Base-by-base conservation (phyloP, 257 asterid species). In the Primulina eburnea region DNA sequence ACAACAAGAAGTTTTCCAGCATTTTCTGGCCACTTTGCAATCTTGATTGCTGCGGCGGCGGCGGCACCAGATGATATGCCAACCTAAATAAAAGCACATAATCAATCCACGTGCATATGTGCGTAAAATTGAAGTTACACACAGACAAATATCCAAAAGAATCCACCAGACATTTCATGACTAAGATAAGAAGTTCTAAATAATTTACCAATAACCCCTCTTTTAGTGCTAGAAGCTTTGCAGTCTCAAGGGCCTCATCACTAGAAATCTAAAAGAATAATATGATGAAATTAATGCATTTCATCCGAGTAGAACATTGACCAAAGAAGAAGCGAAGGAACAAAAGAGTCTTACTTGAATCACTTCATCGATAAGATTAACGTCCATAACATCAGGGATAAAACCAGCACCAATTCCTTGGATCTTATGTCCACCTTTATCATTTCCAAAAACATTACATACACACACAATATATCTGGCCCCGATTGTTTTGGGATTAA, bases 391-490 rank as follows among this genome's bases (percentile, higher is more conserved):
- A 57, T 85, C 97, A 53, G 96, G 97, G 74, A 92, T 63, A 65
- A 92, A 90, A 74, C 98, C 98, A 29, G 98, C 98, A 72, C 98
- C 98, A 62, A 92, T 87, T 73, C 98, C 98, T 85, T 92, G 98
- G 81, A 92, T 92, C 84, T 92, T 90, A 81, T 92, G 98, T 1
- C 95, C 94, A 65, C 98, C 98, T 91, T 76, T 61, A 74, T 70
- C 76, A 83, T 52, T 50, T 72, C n/a, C 40, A 9, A 43, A 9
- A 43, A 11, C 2, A 12, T 43, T 24, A 24, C 26, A 24, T 43
- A 43, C n/a, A 2, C n/a, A 43, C n/a, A 43, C n/a, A 43, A 43
- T 11, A 14, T 14, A 43, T 9, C n/a, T 24, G 6, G 14, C 18
- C 53, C n/a, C n/a, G 1, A 38, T 12, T 43, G 53, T n/a, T 12